Percentiles rank a stretch among this genome's conserved stretches.
These are phyloP conservation scores for Brachypodium distachyon DNA, from an alignment of 202 grass and related monocot species.

Conservation along the genomic window DNA sequence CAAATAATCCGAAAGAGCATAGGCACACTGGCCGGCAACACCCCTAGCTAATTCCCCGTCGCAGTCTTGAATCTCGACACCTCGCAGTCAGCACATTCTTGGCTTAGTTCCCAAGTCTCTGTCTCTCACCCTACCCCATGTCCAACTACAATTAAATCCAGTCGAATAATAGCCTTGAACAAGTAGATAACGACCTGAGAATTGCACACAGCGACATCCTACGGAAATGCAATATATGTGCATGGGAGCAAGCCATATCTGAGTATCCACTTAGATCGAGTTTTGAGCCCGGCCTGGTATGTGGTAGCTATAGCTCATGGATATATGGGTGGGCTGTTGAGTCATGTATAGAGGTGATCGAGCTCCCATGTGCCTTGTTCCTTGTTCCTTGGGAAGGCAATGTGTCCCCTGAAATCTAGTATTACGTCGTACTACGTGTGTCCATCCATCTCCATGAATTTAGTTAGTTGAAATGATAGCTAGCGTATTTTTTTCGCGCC, in stretches of 20 bases:
- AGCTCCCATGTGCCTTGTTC: conserved; percentile 41
- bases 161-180: background rate
- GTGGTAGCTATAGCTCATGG: too few species aligned
- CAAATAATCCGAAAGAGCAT: background rate
- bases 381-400: conserved; percentile 32
- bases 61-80: background rate
- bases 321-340: conserved; percentile 1
- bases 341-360: background rate
- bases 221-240: background rate
- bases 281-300: background rate
- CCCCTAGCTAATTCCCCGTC: background rate
- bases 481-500: background rate
- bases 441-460: background rate
- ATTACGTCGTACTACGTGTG: background rate
- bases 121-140: background rate
- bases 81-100: background rate
- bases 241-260: background rate
- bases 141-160: background rate
- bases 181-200: background rate
- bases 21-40: background rate
- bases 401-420: conserved; percentile 28
- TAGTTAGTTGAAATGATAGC: background rate
- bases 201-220: background rate
- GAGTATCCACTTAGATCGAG: background rate
- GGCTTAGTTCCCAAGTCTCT: background rate